Base-by-base conservation (phyloP, 768 basidiomycete genomes). In the Mycena belliarum region DNA sequence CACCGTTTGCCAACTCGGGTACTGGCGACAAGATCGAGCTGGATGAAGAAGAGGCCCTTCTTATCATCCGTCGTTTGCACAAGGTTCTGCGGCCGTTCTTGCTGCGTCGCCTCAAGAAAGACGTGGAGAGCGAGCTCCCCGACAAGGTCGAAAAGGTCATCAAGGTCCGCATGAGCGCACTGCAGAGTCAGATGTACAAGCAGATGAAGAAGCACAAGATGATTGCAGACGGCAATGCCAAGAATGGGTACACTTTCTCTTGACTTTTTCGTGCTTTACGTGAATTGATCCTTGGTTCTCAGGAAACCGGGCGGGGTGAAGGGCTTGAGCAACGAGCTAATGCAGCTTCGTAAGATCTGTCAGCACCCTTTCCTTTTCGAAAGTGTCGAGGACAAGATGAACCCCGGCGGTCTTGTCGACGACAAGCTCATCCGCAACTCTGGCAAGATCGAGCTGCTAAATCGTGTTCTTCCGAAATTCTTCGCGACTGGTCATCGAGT, bases 131-230 rank as follows among this genome's bases (percentile, higher is more conserved):
- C 63, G 95, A 97, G 74, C 72, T 98, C 65, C 95, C 95, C 2
- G 94, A 97, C 72, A 97, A 98, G 79, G 93, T 96, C 29, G 95
- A 98, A 80, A 96, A 95, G 79, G 91, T 97, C 60, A 93, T 97
- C 77, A 97, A 96, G 78, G 85, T 95, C 65, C 83, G 91, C 71
- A 95, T 96, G 95, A 92, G 90, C 63, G 91, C 88, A 16, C 72
- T 98, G 68, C 95, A 98, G 74, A 85, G 82, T 68, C 92, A 94
- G 75, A 74, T 98, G 59, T 98, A 98, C 75, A 91, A 93, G 76
- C 94, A 95, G 76, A 95, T 97, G 90, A 94, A 95, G 82, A 93
- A 96, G 78, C 88, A 91, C 75, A 98, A 98, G 78, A 95, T 96
- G 87, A 93, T 93, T 67, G 93, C 94, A 6, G 85, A 90, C 69